Conservation (phyloP, 371 early-diverging fungal genomes). For the Rhizopus microsporus region DNA sequence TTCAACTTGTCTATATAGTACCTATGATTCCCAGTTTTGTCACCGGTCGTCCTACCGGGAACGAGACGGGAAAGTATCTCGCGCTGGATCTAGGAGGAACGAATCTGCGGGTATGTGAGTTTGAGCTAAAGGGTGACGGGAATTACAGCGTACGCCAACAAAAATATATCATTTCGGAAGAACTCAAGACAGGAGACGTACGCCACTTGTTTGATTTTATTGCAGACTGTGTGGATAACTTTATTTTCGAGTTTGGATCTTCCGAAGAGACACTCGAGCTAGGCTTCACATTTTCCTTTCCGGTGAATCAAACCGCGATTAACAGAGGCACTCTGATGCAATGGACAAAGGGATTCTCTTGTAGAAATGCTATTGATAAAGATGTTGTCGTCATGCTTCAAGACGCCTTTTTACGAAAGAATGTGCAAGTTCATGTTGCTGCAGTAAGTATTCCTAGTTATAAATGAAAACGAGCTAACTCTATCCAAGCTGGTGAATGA, state of each 20-base stretch:
- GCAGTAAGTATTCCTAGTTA: constrained; percentile 49
- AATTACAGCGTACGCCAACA: constrained; percentile 43
- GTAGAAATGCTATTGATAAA: constrained; percentile 72
- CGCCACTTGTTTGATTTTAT: constrained; percentile 82
- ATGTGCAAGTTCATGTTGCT: constrained; percentile 71
- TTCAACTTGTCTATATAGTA: constrained; percentile 9
- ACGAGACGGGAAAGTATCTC: constrained; percentile 83
- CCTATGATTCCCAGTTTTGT: constrained; percentile 86
- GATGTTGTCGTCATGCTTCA: constrained; percentile 80
- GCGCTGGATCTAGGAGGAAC: constrained; percentile 95
- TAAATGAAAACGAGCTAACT: background rate
- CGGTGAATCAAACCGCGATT: constrained; percentile 80
- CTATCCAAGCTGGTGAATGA: constrained; percentile 83
- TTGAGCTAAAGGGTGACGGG: constrained; percentile 44
- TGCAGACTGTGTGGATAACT: constrained; percentile 80
- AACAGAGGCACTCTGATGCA: constrained; percentile 75
- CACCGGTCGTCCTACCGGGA: constrained; percentile 73
- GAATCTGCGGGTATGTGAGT: constrained; percentile 83
- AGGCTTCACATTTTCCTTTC: constrained; percentile 96
- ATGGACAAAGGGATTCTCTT: constrained; percentile 94
- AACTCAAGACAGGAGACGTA: constrained; percentile 47
- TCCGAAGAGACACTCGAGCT: constrained; percentile 33
- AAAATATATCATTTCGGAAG: constrained; percentile 26
- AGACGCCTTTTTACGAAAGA: constrained; percentile 79
- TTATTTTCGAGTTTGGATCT: constrained; percentile 59